Evolutionary conservation across 306 rosid species (phyloP), one percentile per base, ranked within the genome.

Genomic region (Corylus avellana): DNA sequence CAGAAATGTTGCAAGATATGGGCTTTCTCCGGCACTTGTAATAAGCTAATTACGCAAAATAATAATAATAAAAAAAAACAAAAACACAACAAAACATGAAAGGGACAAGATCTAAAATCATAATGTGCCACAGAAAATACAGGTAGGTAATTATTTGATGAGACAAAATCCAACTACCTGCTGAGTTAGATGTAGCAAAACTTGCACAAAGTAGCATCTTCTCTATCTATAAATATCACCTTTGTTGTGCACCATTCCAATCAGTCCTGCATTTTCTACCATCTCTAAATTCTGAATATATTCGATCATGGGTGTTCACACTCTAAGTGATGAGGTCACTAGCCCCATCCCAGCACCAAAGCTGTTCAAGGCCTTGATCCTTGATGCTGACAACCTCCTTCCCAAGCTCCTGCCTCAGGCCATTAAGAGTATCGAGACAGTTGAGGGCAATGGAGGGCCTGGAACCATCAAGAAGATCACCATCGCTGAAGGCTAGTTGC

Each of bases 361-460:
- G 70, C 1, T 90, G 78, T 92, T 92, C 90, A 87, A 90, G 90
- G 92, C 91, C 79, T 76, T 90, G 83, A 64, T 92, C 75, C 88
- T 92, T 32, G 91, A 90, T 58, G 92, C 78, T 27, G 84, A 85
- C 57, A 83, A 79, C 74, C 90, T 88, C 77, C 25, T 90, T 0
- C 91, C 92, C 56, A 88, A 92, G 82, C 68, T 89, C 12, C 57
- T 87, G 22, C 93, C 93, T 1, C 87, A 86, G 25, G 88, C 88
- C 17, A 32, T 88, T 42, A 81, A 85, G 75, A 59, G 57, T 4
- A 5, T 78, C 71, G 90, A 92, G 48, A 79, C 88, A 14, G 62
- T 89, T 47, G 88, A 88, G 84, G 96, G 96, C 75, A 72, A 86
- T 70, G 97, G 93, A 8, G 92, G 93, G 12, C 87, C 92, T 0